Evolutionary conservation across 2,329 filamentous ascomycete genomes (phyloP).

Genomic region (Macrophomina tecta): DNA sequence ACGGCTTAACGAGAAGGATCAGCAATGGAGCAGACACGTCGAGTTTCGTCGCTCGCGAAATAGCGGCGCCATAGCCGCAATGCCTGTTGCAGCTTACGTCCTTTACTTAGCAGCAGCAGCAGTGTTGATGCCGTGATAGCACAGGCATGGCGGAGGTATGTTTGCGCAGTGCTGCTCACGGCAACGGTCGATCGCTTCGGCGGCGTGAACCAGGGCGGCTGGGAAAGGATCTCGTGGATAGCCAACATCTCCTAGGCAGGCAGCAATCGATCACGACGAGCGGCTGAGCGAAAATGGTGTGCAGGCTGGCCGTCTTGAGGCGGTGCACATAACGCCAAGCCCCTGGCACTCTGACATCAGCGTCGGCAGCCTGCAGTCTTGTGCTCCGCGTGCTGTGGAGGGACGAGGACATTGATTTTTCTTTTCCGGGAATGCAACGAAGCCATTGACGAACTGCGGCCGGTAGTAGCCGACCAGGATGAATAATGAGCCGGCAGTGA

Average conservation of each 20-base stretch:
- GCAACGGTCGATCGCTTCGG: not conserved
- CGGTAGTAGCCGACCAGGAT: not conserved
- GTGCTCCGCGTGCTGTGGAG: not conserved
- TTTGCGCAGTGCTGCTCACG: not conserved
- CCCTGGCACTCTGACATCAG: constrained; percentile 21
- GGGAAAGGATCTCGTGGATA: not conserved
- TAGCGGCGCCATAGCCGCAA: constrained; percentile 22
- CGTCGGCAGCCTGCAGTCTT: constrained; percentile 10
- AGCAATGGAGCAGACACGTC: constrained; percentile 6
- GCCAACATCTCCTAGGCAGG: constrained; percentile 1
- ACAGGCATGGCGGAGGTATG: not conserved
- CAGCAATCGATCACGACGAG: constrained; percentile 2
- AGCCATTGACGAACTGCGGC: not conserved
- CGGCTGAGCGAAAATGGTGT: constrained; percentile 1
- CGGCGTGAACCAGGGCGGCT: not conserved
- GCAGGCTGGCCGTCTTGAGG: not conserved
- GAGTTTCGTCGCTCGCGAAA: constrained; percentile 3
- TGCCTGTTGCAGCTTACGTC: constrained; percentile 9
- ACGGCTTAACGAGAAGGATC: constrained; percentile 6
- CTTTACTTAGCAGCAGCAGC: constrained; percentile 7
- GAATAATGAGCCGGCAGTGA: not conserved
- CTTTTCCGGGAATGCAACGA: not conserved
- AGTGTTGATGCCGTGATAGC: not conserved
- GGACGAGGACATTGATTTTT: not conserved
- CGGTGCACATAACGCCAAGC: constrained; percentile 11